Evolutionary conservation across 2,329 filamentous ascomycete genomes (phyloP).

Genomic region (Ascochyta rabiei): DNA sequence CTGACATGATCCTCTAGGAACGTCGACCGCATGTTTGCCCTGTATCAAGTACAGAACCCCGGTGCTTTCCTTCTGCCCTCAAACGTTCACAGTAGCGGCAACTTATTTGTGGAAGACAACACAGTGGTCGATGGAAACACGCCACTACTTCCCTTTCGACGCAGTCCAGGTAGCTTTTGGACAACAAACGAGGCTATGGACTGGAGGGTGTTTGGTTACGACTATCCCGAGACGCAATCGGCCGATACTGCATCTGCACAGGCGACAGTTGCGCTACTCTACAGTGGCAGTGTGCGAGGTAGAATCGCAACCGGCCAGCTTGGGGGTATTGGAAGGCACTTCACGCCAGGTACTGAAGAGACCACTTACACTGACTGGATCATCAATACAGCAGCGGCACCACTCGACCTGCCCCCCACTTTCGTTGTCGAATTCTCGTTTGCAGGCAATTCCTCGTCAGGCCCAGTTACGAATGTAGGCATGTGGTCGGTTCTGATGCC

Average conservation of each 20-base stretch:
- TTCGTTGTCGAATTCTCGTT: slow-evolving; percentile 36
- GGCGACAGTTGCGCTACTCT: slow-evolving; percentile 28
- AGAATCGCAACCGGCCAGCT: neutral
- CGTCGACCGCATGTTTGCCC: slow-evolving; percentile 61
- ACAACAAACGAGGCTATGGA: slow-evolving; percentile 34
- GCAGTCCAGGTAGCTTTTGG: slow-evolving; percentile 33
- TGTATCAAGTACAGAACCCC: slow-evolving; percentile 78
- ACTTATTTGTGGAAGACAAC: slow-evolving; percentile 48
- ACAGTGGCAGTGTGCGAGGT: slow-evolving; percentile 24
- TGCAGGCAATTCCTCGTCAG: slow-evolving; percentile 22
- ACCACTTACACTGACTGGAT: slow-evolving; percentile 35
- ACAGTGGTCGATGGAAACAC: slow-evolving; percentile 54
- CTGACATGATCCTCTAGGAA: slow-evolving; percentile 25
- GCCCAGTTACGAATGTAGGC: slow-evolving; percentile 26
- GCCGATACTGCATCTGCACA: slow-evolving; percentile 24
- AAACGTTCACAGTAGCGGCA: slow-evolving; percentile 31
- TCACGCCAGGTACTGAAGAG: neutral
- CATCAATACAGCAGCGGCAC: slow-evolving; percentile 21
- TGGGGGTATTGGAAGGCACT: neutral
- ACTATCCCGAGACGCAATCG: slow-evolving; percentile 44
- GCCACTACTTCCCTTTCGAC: slow-evolving; percentile 50
- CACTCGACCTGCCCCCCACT: slow-evolving; percentile 16
- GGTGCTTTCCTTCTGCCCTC: slow-evolving; percentile 65
- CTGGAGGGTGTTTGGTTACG: slow-evolving; percentile 39
- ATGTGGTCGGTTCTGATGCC: slow-evolving; percentile 36